Base-by-base conservation (phyloP, 202 grass and related monocot species). In the Zoysia matrella region DNA sequence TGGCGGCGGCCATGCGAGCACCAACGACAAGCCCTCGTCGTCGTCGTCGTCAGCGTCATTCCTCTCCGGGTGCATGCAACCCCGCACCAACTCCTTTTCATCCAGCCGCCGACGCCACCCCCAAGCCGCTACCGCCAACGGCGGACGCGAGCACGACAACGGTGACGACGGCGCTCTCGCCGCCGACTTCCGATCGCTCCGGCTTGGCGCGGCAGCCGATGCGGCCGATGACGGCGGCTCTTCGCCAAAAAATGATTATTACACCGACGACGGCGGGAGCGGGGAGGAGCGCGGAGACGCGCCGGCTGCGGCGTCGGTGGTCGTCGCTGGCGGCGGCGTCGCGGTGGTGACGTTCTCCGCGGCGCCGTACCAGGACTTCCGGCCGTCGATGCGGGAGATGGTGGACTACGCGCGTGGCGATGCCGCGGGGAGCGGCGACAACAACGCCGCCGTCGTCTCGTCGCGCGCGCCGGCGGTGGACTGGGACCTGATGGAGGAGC, bases 401-500 rank as follows among this genome's bases (percentile, higher is more conserved):
- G 75, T 88, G 68, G 86, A 2, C n/a, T n/a, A n/a, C n/a, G n/a
- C n/a, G n/a, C n/a, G n/a, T n/a, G n/a, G n/a, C n/a, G n/a, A n/a
- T n/a, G n/a, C n/a, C n/a, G n/a, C n/a, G n/a, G n/a, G n/a, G n/a
- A n/a, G n/a, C n/a, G n/a, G n/a, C n/a, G n/a, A n/a, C 55, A 56
- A 10, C 7, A 18, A 12, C 46, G 44, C 16, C 5, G 57, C 2
- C 30, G 30, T 36, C 52, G 50, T 9, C 3, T 50, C 2, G 10
- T 22, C 47, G 58, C 11, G 68, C 22, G 22, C 15, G 67, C 68
- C 87, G 76, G 53, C 67, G 11, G 74, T 89, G 67, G 89, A n/a
- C n/a, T n/a, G n/a, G n/a, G n/a, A n/a, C n/a, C n/a, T 22, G 22
- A 84, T 89, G 92, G 83, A 87, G 77, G 92, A 94, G 75, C 78